phyloP scores from a whole-genome alignment of 148 eudicot species.

The Arbutus unedo region DNA sequence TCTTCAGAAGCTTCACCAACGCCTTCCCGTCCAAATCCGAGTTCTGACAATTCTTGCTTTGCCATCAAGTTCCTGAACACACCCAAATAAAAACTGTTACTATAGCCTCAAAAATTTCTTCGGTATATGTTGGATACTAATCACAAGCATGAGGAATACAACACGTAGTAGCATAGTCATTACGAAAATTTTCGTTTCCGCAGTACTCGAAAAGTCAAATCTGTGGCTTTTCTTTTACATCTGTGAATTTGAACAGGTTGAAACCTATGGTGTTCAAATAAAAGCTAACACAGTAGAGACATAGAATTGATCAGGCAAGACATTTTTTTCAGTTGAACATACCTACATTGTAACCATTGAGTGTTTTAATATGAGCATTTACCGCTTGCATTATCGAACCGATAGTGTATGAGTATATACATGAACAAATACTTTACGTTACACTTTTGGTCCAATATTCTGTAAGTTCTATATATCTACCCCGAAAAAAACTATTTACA shows the following conservation, averaged over 20 bases:
- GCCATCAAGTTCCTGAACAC: conserved; percentile 89
- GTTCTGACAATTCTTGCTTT: conserved; percentile 92
- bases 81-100: background rate
- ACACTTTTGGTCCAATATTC: no score
- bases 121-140: background rate
- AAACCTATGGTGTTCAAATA: background rate
- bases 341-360: no score
- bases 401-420: no score
- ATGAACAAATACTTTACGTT: no score
- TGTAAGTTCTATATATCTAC: no score
- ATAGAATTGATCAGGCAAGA: no score
- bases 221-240: background rate
- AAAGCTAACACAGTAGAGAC: no score
- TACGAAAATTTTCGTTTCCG: background rate
- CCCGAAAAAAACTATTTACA: no score
- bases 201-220: background rate
- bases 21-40: conserved; percentile 58
- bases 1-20: conserved; percentile 35
- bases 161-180: background rate
- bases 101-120: background rate
- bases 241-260: background rate
- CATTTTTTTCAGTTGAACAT: no score
- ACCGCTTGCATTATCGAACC: no score
- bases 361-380: no score
- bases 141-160: background rate